Evolutionary conservation across 257 asterid genomes (phyloP), one percentile per base, ranked within the genome.

Genomic region (Nicotiana paniculata): DNA sequence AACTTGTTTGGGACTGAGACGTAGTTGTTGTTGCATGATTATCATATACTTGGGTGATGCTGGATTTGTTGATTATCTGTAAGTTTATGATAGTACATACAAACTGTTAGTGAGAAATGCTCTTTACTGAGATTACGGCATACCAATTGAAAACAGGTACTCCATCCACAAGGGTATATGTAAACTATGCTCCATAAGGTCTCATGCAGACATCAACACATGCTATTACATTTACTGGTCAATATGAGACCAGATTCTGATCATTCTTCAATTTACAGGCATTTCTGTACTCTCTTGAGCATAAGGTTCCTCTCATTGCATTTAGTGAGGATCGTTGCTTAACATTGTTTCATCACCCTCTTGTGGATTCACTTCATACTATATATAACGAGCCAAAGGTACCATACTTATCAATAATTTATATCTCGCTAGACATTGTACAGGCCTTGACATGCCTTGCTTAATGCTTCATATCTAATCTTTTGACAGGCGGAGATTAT

Each of bases 311-410:
- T 77, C 91, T 94, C 62, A 90, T 92, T 86, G 98, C 97, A 89
- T 96, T 96, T 82, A 83, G 96, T 78, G 94, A 91, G 84, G 94
- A 87, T 81, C 92, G 97, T 24, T 94, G 97, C 86, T 88, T 94
- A 79, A 88, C 99, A 83, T 88, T 94, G 90, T 96, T 96, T 80
- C 90, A 96, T 81, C 98, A 96, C 87, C 97, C 97, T 84, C 92
- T 90, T 12, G 98, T 96, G 84, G 93, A 94, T 82, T 86, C 93
- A 9, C 96, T 96, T 82, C 99, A 96, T 85, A 96, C 99, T 6
- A 82, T 90, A 79, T 94, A 94, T 91, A 91, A 91, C 48, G 99
- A 96, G 86, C 99, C 99, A 84, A 93, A 94, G 97, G 99, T 96
- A 82, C 82, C 85, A 30, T 61, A 68, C 78, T 83, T 72, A 46